Conservation (phyloP, 306 rosid species). For the Lagenaria siceraria region DNA sequence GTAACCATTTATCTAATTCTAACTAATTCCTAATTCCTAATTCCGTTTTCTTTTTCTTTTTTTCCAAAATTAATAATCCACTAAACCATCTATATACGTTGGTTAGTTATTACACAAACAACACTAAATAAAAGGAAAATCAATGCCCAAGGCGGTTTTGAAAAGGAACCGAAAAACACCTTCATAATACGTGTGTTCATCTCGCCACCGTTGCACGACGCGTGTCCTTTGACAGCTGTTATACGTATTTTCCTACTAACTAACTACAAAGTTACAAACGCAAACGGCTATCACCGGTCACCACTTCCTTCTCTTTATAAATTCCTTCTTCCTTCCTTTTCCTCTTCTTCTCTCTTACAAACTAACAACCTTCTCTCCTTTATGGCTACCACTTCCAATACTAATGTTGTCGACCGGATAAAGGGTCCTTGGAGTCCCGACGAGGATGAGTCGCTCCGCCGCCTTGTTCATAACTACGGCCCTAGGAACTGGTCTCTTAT, state of each 20-base stretch:
- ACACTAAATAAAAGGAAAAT: too few species aligned
- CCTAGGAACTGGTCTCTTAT: conserved; percentile 70
- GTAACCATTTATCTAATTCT: too few species aligned
- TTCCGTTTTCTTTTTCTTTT: too few species aligned
- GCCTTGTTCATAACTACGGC: conserved; percentile 47
- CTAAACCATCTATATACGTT: too few species aligned
- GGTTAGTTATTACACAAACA: too few species aligned
- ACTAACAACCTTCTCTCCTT: background rate
- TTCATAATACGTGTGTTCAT: background rate
- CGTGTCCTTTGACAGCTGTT: conserved; percentile 5
- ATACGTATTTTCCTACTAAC: background rate
- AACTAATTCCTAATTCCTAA: too few species aligned
- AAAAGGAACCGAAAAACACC: background rate
- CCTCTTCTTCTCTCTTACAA: background rate
- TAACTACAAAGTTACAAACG: background rate
- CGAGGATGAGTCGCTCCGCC: conserved; percentile 53
- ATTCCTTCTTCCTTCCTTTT: background rate
- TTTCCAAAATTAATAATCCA: too few species aligned
- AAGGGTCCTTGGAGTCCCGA: conserved; percentile 91
- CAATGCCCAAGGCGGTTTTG: background rate
- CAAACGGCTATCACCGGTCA: background rate
- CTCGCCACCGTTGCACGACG: background rate
- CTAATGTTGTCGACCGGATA: conserved; percentile 38
- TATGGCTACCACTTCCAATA: conserved; percentile 29
- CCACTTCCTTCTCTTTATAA: background rate